phyloP scores from a whole-genome alignment of 768 basidiomycete species.

The Phlegmacium glaucopus region DNA sequence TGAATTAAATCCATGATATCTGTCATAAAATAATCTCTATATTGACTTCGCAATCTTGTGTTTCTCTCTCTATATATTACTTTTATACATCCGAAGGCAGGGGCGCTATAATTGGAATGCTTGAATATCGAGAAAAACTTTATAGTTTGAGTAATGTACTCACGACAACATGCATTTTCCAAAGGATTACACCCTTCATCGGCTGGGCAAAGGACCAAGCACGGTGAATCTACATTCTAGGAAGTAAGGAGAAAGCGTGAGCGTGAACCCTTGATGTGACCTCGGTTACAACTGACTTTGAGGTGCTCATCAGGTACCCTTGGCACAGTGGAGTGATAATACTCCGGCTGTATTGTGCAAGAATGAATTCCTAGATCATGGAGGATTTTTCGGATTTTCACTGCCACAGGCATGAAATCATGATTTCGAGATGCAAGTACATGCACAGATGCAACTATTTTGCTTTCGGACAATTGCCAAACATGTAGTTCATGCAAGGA shows the following conservation, averaged over 20 bases:
- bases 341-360: slow-evolving; percentile 93
- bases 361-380: slow-evolving; percentile 94
- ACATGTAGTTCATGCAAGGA: slow-evolving; percentile 94
- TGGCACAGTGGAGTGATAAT: slow-evolving; percentile 38
- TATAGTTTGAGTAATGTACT: slow-evolving; percentile 27
- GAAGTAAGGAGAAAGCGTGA: not conserved
- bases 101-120: slow-evolving; percentile 37
- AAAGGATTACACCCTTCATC: slow-evolving; percentile 64
- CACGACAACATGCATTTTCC: slow-evolving; percentile 80
- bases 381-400: slow-evolving; percentile 76
- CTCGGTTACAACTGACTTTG: slow-evolving; percentile 35
- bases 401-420: slow-evolving; percentile 91
- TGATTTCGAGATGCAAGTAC: slow-evolving; percentile 76
- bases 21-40: slow-evolving; percentile 1
- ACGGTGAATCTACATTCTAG: slow-evolving; percentile 54
- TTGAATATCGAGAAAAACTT: slow-evolving; percentile 4
- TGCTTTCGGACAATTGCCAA: slow-evolving; percentile 96
- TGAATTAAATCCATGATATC: slow-evolving; percentile 29
- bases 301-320: slow-evolving; percentile 43
- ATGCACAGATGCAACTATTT: slow-evolving; percentile 94
- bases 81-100: slow-evolving; percentile 42
- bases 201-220: slow-evolving; percentile 69
- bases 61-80: not conserved
- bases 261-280: not conserved
- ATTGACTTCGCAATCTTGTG: too few species aligned